Evolutionary conservation across 225 moss, liverwort and hornwort species (phyloP), one percentile per base, ranked within the genome.

Genomic region (Sphagnum contortum): DNA sequence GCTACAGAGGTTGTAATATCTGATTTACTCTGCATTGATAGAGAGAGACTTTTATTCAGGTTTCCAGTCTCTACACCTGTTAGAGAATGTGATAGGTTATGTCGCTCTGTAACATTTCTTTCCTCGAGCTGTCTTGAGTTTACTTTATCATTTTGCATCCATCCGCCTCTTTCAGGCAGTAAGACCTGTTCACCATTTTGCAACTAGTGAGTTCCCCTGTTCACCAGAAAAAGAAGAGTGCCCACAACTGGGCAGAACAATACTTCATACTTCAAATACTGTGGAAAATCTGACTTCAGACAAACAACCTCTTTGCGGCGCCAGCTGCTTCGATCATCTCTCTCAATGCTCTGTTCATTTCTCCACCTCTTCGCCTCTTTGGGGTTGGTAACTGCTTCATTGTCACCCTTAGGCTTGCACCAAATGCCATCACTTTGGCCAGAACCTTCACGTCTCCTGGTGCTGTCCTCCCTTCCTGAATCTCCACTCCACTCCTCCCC

Each of bases 351-450:
- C 4, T 70, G 70, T 6, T 78, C 86, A 46, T 70, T 57, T 61
- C 73, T 74, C 77, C 75, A 80, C 47, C 47, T 77, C 47, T 82
- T 87, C 54, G 75, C 77, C 55, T 87, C 86, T 62, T 82, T 87
- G 1, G 64, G 49, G 50, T 54, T 48, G 14, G 64, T 58, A 44
- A 66, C 48, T 51, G 57, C n/a, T 51, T 87, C 86, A 57, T 82
- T 82, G 6, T 63, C 69, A 65, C 63, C 75, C 65, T 68, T 73
- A 62, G 74, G 74, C 63, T 68, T 75, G 66, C 86, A 77, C 86
- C 86, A 87, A 55, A 73, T 71, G 12, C 86, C 86, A 69, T 82
- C 86, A 70, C 82, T 87, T 7, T 82, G 86, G 50, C 71, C 56
- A 4, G 57, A 11, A 48, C 47, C 57, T 57, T 71, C 71, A 57